phyloP scores from a whole-genome alignment of 805 yeast species.

The Metschnikowia lunata region DNA sequence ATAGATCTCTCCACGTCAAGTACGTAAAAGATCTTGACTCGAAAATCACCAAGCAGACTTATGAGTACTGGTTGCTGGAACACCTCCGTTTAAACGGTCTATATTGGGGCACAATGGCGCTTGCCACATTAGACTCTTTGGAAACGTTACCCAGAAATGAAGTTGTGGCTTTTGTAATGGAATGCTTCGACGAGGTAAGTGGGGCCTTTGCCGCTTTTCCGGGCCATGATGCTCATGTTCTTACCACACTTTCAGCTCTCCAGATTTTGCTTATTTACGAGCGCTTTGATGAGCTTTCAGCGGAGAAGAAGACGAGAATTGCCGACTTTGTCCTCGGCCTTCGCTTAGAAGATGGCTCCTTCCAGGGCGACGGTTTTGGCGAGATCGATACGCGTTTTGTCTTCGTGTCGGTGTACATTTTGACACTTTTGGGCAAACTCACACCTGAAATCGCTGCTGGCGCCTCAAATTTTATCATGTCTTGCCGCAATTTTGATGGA shows the following conservation, averaged over 20 bases:
- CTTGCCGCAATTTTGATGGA: constrained; percentile 90
- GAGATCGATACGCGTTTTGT: constrained; percentile 91
- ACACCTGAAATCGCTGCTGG: constrained; percentile 51
- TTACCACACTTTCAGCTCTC: constrained; percentile 80
- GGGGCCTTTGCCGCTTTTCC: constrained; percentile 94
- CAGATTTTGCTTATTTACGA: constrained; percentile 67
- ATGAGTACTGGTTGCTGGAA: constrained; percentile 84
- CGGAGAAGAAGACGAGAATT: constrained; percentile 24
- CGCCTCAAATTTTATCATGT: constrained; percentile 60
- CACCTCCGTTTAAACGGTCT: constrained; percentile 88
- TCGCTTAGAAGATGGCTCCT: constrained; percentile 64
- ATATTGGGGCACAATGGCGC: constrained; percentile 90
- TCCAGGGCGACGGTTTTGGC: constrained; percentile 87
- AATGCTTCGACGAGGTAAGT: constrained; percentile 52
- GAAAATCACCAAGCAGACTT: constrained; percentile 40
- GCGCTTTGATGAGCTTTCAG: constrained; percentile 43
- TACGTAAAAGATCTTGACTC: constrained; percentile 36
- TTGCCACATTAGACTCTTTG: constrained; percentile 53
- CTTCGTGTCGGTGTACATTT: constrained; percentile 71
- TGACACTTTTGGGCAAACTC: constrained; percentile 65
- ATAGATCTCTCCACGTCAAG: constrained; percentile 25
- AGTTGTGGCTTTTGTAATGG: constrained; percentile 61
- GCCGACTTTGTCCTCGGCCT: constrained; percentile 31
- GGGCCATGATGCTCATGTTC: constrained; percentile 80
- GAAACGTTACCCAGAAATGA: constrained; percentile 55